Evolutionary conservation across 768 basidiomycete genomes (phyloP), one percentile per base, ranked within the genome.

Genomic region (Lentinus tigrinus): DNA sequence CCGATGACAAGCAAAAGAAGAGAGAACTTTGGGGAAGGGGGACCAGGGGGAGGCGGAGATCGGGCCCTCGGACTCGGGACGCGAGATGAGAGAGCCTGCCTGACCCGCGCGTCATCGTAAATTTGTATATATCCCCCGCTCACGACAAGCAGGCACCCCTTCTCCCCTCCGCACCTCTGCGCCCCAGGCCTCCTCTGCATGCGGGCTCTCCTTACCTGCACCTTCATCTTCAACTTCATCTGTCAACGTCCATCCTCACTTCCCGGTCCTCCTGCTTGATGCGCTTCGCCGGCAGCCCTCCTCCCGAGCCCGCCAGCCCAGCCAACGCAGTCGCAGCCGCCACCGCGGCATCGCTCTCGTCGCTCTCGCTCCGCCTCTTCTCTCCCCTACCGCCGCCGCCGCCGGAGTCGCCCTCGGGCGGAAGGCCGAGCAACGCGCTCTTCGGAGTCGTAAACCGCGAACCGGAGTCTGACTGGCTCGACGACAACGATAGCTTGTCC

Each of bases 361-460:
- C 61, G 31, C 57, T 38, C 34, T 56, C 63, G 43, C 50, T 58
- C 48, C 53, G 31, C 47, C 64, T 27, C 57, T 61, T 65, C 50
- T 60, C 63, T 4, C 60, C 56, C 14, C 62, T 42, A 9, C 19
- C 34, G 14, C 56, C 47, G n/a, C 28, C 60, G 8, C 59, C 54
- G 4, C 56, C 58, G 9, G 48, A 31, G 7, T 63, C 65, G 16
- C 63, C 62, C 56, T 68, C 67, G 1, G 67, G 59, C 47, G 64
- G 52, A n/a, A 68, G 46, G 5, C 60, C 53, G 31, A 63, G 38
- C 43, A 64, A 28, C 21, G 52, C 47, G 42, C 57, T 63, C 57
- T 63, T 64, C 17, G 67, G 67, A 28, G 67, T 68, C 48, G 63
- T 49, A 39, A 58, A 62, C 34, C 67, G 62, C 43, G 62, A 63